A percentile compares a stretch with the other conserved stretches of the same genome.
Conservation (phyloP, 106 monocot genomes). For the Alisma plantagoaquatica region DNA sequence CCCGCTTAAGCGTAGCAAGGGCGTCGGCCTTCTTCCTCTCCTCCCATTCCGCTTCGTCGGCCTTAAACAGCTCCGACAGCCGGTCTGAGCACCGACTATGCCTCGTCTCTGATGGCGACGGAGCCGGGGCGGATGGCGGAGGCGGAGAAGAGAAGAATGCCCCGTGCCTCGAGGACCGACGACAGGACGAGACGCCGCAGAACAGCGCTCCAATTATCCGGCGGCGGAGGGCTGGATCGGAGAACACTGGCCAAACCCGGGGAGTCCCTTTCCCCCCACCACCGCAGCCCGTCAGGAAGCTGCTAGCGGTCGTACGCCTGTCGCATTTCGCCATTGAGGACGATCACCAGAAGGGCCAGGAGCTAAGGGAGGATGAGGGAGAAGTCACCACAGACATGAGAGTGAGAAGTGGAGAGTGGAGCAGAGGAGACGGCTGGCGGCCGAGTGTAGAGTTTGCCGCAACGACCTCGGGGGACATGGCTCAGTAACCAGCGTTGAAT, state of each 20-base stretch:
- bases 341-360: too few species aligned
- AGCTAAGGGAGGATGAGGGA: too few species aligned
- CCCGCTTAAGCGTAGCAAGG: conserved; percentile 37
- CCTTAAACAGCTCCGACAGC: conserved; percentile 39
- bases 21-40: neutral
- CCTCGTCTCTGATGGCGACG: neutral
- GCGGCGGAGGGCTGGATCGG: conserved; percentile 32
- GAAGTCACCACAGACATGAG: too few species aligned
- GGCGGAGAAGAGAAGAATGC: neutral
- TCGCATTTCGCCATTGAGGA: conserved; percentile 3
- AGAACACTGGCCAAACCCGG: conserved; percentile 16
- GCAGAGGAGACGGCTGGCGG: too few species aligned
- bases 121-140: neutral
- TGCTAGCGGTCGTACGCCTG: neutral
- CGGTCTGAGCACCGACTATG: conserved; percentile 21
- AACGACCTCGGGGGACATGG: too few species aligned
- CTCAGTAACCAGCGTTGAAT: too few species aligned
- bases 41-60: conserved; percentile 21
- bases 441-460: too few species aligned
- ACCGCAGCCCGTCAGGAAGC: neutral
- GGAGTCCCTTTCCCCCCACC: too few species aligned
- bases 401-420: too few species aligned
- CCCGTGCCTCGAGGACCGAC: neutral
- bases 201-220: conserved; percentile 32
- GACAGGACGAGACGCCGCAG: conserved; percentile 37